Evolutionary conservation across 2,329 filamentous ascomycete species (phyloP).

Genomic region (Colletotrichum caudatum): DNA sequence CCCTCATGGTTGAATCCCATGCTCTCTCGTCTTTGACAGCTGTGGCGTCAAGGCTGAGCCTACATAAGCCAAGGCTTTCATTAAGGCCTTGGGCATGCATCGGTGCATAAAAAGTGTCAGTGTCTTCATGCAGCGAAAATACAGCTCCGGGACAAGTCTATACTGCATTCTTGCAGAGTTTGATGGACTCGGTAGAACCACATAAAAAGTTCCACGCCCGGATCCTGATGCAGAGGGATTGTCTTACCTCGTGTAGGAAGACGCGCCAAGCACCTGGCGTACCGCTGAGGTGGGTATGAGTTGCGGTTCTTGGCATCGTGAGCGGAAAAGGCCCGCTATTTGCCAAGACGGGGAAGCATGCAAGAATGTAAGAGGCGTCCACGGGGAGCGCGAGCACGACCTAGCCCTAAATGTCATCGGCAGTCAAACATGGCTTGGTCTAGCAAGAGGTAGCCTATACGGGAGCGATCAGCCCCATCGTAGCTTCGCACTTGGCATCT

Average conservation of each 20-base stretch:
- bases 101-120: slow-evolving; percentile 1
- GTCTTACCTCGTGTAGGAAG: slow-evolving; percentile 21
- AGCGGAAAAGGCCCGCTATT: not conserved
- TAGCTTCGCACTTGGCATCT: not conserved
- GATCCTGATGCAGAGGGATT: slow-evolving; percentile 4
- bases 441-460: not conserved
- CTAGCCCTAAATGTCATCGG: slow-evolving; percentile 3
- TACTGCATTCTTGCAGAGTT: not conserved
- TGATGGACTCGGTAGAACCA: slow-evolving; percentile 6
- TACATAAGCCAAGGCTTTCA: slow-evolving; percentile 16
- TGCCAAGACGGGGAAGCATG: not conserved
- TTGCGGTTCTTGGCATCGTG: not conserved
- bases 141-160: not conserved
- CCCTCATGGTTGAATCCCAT: slow-evolving; percentile 1
- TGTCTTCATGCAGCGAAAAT: slow-evolving; percentile 20
- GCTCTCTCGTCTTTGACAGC: not conserved
- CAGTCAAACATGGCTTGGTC: not conserved
- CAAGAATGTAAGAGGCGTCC: not conserved
- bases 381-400: not conserved
- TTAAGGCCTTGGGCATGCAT: not conserved
- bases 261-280: slow-evolving; percentile 8
- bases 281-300: slow-evolving; percentile 1
- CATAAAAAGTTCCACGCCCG: not conserved
- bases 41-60: slow-evolving; percentile 26
- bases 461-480: not conserved